Evolutionary conservation across 1,139 yeast species (phyloP), one percentile per base, ranked within the genome.

Genomic region (Geotrichum cucujoidarum): DNA sequence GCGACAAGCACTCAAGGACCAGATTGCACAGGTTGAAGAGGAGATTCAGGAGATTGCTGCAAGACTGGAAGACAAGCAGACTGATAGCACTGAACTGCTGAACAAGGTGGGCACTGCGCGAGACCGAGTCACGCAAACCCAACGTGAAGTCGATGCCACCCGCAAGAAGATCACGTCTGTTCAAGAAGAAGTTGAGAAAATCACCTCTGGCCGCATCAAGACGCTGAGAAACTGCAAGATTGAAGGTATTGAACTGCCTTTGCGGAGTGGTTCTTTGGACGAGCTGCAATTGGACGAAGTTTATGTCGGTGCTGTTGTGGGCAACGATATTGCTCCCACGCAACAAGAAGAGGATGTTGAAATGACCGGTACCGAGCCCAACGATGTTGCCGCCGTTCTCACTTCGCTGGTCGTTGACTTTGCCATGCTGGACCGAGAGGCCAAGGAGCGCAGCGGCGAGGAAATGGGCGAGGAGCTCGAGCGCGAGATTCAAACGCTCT

Each of bases 181-280:
- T 5, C 82, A 80, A 53, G 88, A 80, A 56, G 73, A 73, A 30
- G 60, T 78, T 3, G 80, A 82, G 42, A 77, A 77, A 53, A 63
- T 73, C 4, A 80, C 76, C 52, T 65, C 80, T 20, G 85, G 81
- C 47, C 76, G 85, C 56, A 71, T 80, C 4, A 77, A 78, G 55
- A 69, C 80, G 22, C 70, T 89, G 54, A 80, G 83, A 55, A 80
- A 79, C 54, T 86, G 95, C 65, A 86, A 85, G 59, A 75, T 90
- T 53, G 87, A 85, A 48, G 83, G 78, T 54, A 72, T 84, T 14
- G 71, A 72, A 10, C 59, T 90, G 14, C 95, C 96, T 1, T 66
- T 88, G 36, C 57, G 63, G 7, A 76, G 77, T 32, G 92, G 94
- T 0, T 74, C 69, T 47, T 71, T 73, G 66, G 81, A 66, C 55